Evolutionary conservation across 257 asterid genomes (phyloP), one percentile per base, ranked within the genome.

Genomic region (Plantago elongata): DNA sequence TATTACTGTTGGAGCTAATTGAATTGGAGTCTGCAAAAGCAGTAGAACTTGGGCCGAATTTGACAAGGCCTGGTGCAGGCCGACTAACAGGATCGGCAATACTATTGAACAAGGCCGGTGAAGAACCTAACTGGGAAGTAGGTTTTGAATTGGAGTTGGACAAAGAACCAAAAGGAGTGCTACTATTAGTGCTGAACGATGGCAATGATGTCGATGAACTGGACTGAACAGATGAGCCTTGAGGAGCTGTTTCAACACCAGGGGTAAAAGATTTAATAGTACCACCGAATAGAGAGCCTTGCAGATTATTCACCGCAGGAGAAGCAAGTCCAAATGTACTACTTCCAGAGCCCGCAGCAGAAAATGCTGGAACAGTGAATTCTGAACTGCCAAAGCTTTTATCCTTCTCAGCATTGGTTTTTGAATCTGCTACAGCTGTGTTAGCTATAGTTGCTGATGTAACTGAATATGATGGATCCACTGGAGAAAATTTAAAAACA

Each of bases 61-160:
- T 73, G 60, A 75, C 64, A 51, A 64, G 2, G 62, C 78, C 74
- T 48, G 79, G 43, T 62, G 79, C 27, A 6, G 78, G 43, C 45
- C 57, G 77, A 62, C 76, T 64, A 63, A 48, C 62, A 10, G 82
- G 61, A 56, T 34, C 63, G 3, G 80, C 45, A 61, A 29, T 72
- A 71, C 79, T 29, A 45, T 65, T 80, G 11, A 82, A 73, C 27
- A 84, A 54, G 71, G 86, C 65, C 64, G 72, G 74, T 1, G 81
- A 57, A 60, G 82, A 67, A 72, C 74, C 60, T 54, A 62, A 68
- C 62, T 78, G 78, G 38, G 77, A 77, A 60, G 54, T 46, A 16
- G 37, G 11, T 14, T 38, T 70, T 30, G 72, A 46, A 69, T 37
- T 57, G 50, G 54, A 60, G 43, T 64, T 67, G 60, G 79, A 51